These are phyloP conservation scores for Acacia confusa DNA, from an alignment of 306 rosid species.

Conservation along the genomic window DNA sequence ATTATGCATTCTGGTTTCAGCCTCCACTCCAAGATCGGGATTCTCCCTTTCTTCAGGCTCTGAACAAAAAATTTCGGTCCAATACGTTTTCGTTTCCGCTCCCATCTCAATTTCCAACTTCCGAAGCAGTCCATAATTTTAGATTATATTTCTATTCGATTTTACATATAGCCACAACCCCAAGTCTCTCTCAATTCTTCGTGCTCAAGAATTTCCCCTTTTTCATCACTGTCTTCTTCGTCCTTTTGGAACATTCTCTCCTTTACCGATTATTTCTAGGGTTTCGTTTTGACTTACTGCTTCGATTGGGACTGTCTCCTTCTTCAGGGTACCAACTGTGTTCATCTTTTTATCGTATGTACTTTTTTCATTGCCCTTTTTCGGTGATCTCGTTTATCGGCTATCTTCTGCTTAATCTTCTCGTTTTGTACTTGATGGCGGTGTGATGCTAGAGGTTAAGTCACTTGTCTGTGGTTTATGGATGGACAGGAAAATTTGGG, in stretches of 20 bases:
- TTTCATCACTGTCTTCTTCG: conserved; percentile 5
- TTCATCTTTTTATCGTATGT: neutral
- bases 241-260: conserved; percentile 1
- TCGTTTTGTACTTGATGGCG: neutral
- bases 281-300: neutral
- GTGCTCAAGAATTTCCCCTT: neutral
- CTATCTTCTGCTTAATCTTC: neutral
- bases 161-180: neutral
- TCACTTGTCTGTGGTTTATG: neutral
- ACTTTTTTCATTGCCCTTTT: neutral
- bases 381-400: neutral
- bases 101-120: neutral
- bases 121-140: neutral
- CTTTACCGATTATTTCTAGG: conserved; percentile 7
- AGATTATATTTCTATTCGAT: neutral
- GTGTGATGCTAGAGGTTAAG: neutral
- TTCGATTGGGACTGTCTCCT: neutral
- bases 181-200: neutral
- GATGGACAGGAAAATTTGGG: neutral
- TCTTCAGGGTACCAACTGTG: neutral
- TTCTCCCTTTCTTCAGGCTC: neutral
- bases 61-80: neutral
- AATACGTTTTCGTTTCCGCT: neutral
- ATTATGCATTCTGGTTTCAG: too few species aligned
- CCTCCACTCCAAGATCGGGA: neutral